These are phyloP conservation scores for Waltergamsia citrina DNA, from an alignment of 2,329 filamentous ascomycete species.

Conservation along the genomic window DNA sequence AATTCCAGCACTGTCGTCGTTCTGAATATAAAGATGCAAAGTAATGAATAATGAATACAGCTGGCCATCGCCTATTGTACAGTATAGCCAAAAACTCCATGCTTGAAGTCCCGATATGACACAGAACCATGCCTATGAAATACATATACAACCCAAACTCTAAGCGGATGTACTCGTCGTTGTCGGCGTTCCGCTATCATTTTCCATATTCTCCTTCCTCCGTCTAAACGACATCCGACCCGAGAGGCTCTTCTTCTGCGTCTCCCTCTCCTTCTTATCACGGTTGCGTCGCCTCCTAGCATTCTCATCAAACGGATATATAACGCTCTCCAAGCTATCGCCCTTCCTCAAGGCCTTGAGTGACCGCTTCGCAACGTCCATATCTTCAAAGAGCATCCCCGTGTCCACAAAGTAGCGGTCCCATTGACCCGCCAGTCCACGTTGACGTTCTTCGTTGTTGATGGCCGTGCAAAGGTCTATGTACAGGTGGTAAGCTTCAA, in stretches of 20 bases:
- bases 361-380: slow-evolving; percentile 33
- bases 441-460: slow-evolving; percentile 19
- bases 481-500: slow-evolving; percentile 22
- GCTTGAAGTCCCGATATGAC: too few relatives aligned
- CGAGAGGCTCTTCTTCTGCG: not conserved
- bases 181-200: not conserved
- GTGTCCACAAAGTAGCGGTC: slow-evolving; percentile 17
- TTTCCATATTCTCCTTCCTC: not conserved
- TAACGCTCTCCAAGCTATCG: slow-evolving; percentile 19
- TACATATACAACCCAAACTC: too few relatives aligned
- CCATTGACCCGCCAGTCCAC: slow-evolving; percentile 26
- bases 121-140: too few relatives aligned
- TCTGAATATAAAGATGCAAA: too few relatives aligned
- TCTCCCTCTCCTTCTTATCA: slow-evolving; percentile 1
- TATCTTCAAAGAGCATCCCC: slow-evolving; percentile 34
- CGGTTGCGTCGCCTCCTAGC: not conserved
- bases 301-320: not conserved
- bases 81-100: too few relatives aligned
- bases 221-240: not conserved
- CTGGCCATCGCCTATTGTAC: too few relatives aligned
- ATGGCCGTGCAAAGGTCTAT: slow-evolving; percentile 18
- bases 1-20: too few relatives aligned
- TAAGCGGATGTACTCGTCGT: too few relatives aligned
- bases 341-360: slow-evolving; percentile 35
- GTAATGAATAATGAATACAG: too few relatives aligned